Conservation (phyloP, 169 alveolate species). For the Eimeria zaria region DNA sequence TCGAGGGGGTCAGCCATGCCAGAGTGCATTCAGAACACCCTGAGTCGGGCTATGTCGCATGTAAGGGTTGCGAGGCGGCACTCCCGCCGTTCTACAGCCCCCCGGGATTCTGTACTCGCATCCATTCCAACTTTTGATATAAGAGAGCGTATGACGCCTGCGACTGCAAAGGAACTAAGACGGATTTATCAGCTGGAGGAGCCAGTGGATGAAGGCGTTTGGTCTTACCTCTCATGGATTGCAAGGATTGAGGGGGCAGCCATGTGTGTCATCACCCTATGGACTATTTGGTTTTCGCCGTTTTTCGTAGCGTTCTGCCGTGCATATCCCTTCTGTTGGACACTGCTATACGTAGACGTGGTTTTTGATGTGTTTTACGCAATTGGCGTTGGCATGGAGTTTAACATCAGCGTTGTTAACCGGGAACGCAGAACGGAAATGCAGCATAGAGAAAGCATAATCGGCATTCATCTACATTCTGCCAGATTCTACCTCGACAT, state of each 20-base stretch:
- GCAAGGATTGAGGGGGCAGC: slow-evolving; percentile 29
- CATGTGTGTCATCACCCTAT: slow-evolving; percentile 33
- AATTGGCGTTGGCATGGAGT: slow-evolving; percentile 40
- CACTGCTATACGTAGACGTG: slow-evolving; percentile 16
- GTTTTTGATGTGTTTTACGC: slow-evolving; percentile 3
- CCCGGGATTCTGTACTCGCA: slow-evolving; percentile 46
- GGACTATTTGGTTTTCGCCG: slow-evolving; percentile 47
- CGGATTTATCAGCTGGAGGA: slow-evolving; percentile 69
- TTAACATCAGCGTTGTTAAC: slow-evolving; percentile 47
- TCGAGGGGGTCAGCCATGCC: background rate
- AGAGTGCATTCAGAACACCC: slow-evolving; percentile 3
- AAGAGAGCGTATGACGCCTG: slow-evolving; percentile 57
- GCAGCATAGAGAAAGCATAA: slow-evolving; percentile 25
- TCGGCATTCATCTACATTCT: background rate
- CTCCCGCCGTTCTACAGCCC: slow-evolving; percentile 42
- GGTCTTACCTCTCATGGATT: slow-evolving; percentile 49
- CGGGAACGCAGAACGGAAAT: slow-evolving; percentile 48
- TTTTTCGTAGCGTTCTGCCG: slow-evolving; percentile 43
- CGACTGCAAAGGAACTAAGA: slow-evolving; percentile 26
- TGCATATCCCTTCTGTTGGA: slow-evolving; percentile 6
- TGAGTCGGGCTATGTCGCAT: slow-evolving; percentile 41
- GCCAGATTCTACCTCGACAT: slow-evolving; percentile 5
- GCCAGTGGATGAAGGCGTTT: slow-evolving; percentile 64
- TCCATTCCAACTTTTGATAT: slow-evolving; percentile 65
- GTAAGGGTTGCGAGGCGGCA: slow-evolving; percentile 18